Evolutionary conservation across 2,329 filamentous ascomycete genomes (phyloP).

Genomic region (Pezicula rhizophila): DNA sequence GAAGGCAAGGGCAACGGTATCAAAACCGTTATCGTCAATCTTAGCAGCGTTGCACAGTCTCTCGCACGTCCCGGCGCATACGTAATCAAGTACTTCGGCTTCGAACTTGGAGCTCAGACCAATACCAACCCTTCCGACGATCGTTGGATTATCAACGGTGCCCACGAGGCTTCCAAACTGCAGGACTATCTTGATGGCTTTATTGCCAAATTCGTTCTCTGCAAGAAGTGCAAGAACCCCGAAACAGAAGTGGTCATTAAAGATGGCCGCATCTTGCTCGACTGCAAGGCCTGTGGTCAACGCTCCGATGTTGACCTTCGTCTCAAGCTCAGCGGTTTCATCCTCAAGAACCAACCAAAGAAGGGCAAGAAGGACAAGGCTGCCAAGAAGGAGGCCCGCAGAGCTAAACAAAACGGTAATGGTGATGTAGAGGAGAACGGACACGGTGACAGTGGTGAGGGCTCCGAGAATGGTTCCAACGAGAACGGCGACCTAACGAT

Average conservation of each 20-base stretch:
- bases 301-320: slow-evolving; percentile 86
- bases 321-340: slow-evolving; percentile 94
- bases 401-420: slow-evolving; percentile 64
- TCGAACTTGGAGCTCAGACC: slow-evolving; percentile 97
- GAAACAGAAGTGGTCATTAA: slow-evolving; percentile 96
- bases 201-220: slow-evolving; percentile 97
- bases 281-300: slow-evolving; percentile 98
- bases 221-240: slow-evolving; percentile 99
- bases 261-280: slow-evolving; percentile 82
- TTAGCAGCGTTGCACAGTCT: slow-evolving; percentile 87
- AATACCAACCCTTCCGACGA: slow-evolving; percentile 96
- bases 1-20: slow-evolving; percentile 99
- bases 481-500: slow-evolving; percentile 46
- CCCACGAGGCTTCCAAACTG: slow-evolving; percentile 89
- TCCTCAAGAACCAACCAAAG: slow-evolving; percentile 87
- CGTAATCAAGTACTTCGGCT: slow-evolving; percentile 99
- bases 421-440: slow-evolving; percentile 47
- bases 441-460: slow-evolving; percentile 55
- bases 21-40: slow-evolving; percentile 97
- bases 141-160: slow-evolving; percentile 99
- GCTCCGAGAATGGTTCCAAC: slow-evolving; percentile 50
- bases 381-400: slow-evolving; percentile 82
- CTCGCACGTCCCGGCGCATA: slow-evolving; percentile 89
- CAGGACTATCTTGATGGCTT: slow-evolving; percentile 98
- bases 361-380: slow-evolving; percentile 98